A percentile compares a stretch with the other conserved stretches of the same genome.
Evolutionary conservation across 176 grass and related monocot species (phyloP).

Genomic region (Poa pratensis): DNA sequence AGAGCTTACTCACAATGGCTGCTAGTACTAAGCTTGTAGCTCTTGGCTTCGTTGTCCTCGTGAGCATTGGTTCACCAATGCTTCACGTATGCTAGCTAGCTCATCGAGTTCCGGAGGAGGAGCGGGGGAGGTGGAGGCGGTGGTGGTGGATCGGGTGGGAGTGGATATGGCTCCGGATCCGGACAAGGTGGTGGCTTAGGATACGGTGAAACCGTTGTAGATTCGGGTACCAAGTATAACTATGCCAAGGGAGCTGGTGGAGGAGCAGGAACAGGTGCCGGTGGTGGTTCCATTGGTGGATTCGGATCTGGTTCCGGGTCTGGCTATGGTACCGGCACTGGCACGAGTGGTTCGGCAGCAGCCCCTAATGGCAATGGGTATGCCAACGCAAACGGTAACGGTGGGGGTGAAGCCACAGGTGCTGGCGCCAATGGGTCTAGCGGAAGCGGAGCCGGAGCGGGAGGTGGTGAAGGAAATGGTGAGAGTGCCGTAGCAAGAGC

Average conservation of each 20-base stretch:
- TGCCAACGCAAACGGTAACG: constrained; percentile 32
- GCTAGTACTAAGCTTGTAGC: not conserved
- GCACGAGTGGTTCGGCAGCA: not conserved
- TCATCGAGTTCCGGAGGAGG: not conserved
- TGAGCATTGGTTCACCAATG: constrained; percentile 14
- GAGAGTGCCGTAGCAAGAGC: constrained; percentile 9
- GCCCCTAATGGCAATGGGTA: not conserved
- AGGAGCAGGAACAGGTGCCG: constrained; percentile 26
- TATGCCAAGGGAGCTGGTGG: not conserved
- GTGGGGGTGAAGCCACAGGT: constrained; percentile 28
- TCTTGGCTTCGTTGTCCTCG: constrained; percentile 18
- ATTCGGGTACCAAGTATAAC: not conserved
- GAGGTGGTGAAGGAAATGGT: constrained; percentile 39
- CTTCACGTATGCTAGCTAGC: not conserved
- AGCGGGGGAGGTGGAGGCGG: not conserved
- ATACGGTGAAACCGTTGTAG: not conserved
- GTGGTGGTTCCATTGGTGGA: constrained; percentile 41
- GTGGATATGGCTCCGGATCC: not conserved
- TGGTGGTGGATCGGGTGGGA: not conserved
- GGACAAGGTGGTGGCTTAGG: not conserved
- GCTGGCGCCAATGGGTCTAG: constrained; percentile 33
- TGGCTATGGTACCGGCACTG: constrained; percentile 25
- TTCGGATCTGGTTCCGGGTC: constrained; percentile 31
- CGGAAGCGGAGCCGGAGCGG: constrained; percentile 12
- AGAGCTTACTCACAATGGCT: constrained; percentile 31